These are phyloP conservation scores for Nymphaea colorata DNA, from an alignment of 164 flowering plant genomes.

Conservation along the genomic window DNA sequence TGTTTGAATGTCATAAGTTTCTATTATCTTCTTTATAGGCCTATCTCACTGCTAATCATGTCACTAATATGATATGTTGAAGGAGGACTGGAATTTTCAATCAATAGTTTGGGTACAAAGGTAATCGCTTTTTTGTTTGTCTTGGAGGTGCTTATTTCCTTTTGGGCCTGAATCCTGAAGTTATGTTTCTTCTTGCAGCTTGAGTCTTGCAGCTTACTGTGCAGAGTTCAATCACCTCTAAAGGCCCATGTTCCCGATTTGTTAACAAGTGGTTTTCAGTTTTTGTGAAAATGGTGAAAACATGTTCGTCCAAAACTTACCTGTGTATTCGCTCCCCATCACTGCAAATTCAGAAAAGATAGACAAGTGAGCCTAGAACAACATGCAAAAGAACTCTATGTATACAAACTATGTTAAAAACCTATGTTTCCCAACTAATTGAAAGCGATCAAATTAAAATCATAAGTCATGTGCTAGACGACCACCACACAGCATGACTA, in stretches of 20 bases:
- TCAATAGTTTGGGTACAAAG: constrained; percentile 78
- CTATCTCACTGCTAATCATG: constrained; percentile 51
- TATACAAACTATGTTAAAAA: too few species aligned
- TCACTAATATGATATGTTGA: constrained; percentile 75
- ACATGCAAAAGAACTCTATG: too few species aligned
- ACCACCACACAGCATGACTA: too few species aligned
- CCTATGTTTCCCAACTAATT: too few species aligned
- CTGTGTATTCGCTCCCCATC: not conserved
- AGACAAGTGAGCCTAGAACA: too few species aligned
- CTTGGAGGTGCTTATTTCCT: too few species aligned
- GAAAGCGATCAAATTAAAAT: too few species aligned
- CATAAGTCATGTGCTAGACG: too few species aligned
- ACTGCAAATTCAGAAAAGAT: too few species aligned
- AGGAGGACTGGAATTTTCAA: constrained; percentile 68
- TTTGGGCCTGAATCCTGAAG: too few species aligned
- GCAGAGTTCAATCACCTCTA: constrained; percentile 41
- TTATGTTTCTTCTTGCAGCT: constrained; percentile 43
- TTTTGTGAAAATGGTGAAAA: constrained; percentile 38
- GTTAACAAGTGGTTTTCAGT: constrained; percentile 69
- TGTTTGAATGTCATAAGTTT: too few species aligned
- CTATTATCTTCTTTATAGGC: constrained; percentile 49
- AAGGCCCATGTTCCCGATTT: constrained; percentile 62
- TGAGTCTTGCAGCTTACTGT: constrained; percentile 53
- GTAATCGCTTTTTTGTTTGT: constrained; percentile 32
- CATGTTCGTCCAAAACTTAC: not conserved